phyloP scores from a whole-genome alignment of 2,329 filamentous ascomycete genomes.

The Colletotrichum tabaci region DNA sequence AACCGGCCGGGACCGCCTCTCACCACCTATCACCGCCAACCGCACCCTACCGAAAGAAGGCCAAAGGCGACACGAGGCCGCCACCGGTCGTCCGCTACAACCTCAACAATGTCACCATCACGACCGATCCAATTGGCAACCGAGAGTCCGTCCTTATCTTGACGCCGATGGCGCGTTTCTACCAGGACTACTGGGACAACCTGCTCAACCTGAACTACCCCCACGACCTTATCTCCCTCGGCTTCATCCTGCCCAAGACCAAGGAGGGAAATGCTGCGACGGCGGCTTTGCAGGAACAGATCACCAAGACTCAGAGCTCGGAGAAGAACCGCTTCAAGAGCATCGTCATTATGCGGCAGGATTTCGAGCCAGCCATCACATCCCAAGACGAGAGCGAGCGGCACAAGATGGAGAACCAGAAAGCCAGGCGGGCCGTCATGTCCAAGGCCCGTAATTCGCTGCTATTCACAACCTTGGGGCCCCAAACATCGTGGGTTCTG shows the following conservation, averaged over 20 bases:
- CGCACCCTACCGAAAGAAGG: conserved; percentile 61
- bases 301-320: conserved; percentile 87
- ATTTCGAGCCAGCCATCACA: conserved; percentile 85
- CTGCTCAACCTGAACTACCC: conserved; percentile 87
- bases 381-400: conserved; percentile 91
- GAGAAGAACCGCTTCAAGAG: conserved; percentile 89
- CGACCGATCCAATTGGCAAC: conserved; percentile 81
- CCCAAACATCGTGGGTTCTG: conserved; percentile 93
- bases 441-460: conserved; percentile 93
- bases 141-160: conserved; percentile 90
- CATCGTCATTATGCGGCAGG: conserved; percentile 94
- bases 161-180: conserved; percentile 94
- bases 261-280: conserved; percentile 93
- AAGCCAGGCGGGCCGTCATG: conserved; percentile 89
- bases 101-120: conserved; percentile 94
- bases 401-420: conserved; percentile 93
- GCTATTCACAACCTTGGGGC: conserved; percentile 94
- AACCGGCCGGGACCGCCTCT: conserved; percentile 62
- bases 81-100: conserved; percentile 94
- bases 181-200: conserved; percentile 96
- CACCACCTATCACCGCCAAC: conserved; percentile 62
- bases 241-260: conserved; percentile 96
- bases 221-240: conserved; percentile 93
- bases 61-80: conserved; percentile 71
- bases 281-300: conserved; percentile 84